These are phyloP conservation scores for Rhizopogon roseolus DNA, from an alignment of 768 basidiomycete genomes.

Conservation along the genomic window DNA sequence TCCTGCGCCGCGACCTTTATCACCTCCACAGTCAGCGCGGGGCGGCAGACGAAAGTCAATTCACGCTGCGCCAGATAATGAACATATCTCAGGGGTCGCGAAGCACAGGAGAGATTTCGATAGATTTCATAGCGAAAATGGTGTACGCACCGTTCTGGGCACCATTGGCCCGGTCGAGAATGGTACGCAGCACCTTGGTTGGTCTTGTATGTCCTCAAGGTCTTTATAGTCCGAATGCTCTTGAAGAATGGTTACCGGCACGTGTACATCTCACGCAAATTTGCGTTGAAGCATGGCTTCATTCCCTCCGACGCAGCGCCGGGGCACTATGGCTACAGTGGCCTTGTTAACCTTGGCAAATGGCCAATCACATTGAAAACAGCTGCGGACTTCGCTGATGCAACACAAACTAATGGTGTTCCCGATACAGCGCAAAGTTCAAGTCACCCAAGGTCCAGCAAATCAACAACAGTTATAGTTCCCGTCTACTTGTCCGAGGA, in stretches of 20 bases:
- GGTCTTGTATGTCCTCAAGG: neutral
- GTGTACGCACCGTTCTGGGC: constrained; percentile 89
- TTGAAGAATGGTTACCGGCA: constrained; percentile 88
- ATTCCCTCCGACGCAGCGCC: constrained; percentile 84
- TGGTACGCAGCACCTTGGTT: constrained; percentile 41
- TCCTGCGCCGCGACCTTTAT: constrained; percentile 17
- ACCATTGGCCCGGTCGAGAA: constrained; percentile 87
- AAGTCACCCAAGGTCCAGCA: constrained; percentile 5
- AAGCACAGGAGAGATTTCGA: constrained; percentile 74
- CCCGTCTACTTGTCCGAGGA: constrained; percentile 90
- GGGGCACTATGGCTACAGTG: constrained; percentile 92
- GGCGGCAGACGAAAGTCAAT: constrained; percentile 39
- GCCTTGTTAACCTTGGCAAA: constrained; percentile 77
- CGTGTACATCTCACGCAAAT: constrained; percentile 94
- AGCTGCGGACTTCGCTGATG: constrained; percentile 14
- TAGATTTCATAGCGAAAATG: constrained; percentile 85
- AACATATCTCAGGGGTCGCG: constrained; percentile 40
- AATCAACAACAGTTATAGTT: constrained; percentile 40
- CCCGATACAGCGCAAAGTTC: neutral
- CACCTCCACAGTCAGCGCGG: constrained; percentile 22
- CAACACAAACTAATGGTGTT: neutral
- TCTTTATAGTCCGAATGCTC: constrained; percentile 76
- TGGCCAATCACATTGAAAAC: constrained; percentile 75
- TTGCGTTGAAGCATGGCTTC: constrained; percentile 84
- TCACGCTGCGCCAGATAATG: constrained; percentile 19